phyloP scores from a whole-genome alignment of 805 yeast species.

The Saturnispora gosingensis region DNA sequence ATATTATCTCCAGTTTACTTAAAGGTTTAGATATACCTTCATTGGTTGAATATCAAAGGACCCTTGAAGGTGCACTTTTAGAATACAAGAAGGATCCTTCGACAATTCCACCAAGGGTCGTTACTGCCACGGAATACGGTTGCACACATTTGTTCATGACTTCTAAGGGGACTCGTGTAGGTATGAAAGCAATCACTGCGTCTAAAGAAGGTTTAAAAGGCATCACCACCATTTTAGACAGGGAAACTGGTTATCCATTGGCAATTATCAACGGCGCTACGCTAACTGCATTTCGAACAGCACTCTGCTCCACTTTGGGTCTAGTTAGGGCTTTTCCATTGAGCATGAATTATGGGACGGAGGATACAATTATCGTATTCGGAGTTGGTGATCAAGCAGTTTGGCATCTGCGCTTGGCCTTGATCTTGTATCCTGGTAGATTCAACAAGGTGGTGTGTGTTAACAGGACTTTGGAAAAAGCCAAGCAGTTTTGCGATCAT shows the following conservation, averaged over 20 bases:
- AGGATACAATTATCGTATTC: constrained; percentile 31
- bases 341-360: constrained; percentile 11
- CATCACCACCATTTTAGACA: constrained; percentile 41
- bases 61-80: constrained; percentile 30
- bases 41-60: constrained; percentile 29
- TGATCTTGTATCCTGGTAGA: constrained; percentile 30
- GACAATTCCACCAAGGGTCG: constrained; percentile 47
- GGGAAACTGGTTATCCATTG: constrained; percentile 37
- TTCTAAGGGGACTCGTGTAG: constrained; percentile 45
- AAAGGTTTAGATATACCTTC: constrained; percentile 19
- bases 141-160: constrained; percentile 56
- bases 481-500: constrained; percentile 23
- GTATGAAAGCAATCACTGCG: constrained; percentile 52
- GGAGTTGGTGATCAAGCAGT: constrained; percentile 59
- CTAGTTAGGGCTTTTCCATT: constrained; percentile 30
- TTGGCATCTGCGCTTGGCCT: constrained; percentile 49
- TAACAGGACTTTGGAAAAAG: constrained; percentile 36
- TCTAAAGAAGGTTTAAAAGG: constrained; percentile 55
- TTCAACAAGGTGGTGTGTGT: constrained; percentile 36
- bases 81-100: constrained; percentile 36
- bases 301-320: constrained; percentile 44
- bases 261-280: constrained; percentile 52
- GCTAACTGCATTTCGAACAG: constrained; percentile 60
- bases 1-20: constrained; percentile 25
- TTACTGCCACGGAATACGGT: constrained; percentile 32